Base-by-base conservation (phyloP, 352 stramenopile species). In the Pythium rishiriense region DNA sequence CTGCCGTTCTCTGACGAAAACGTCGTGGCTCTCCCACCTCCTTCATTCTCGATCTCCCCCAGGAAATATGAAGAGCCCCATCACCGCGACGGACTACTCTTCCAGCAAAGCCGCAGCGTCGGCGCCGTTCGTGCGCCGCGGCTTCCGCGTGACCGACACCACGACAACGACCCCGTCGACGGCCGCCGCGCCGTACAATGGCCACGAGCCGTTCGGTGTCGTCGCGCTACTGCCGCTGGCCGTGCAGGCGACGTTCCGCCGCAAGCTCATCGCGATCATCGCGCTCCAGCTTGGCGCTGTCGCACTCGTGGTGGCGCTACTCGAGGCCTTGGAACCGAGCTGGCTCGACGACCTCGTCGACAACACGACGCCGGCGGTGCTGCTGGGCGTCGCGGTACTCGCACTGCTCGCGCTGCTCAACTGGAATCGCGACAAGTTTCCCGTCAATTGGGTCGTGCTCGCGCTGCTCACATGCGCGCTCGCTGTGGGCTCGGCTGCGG, bases 181-280 rank as follows among this genome's bases (percentile, higher is more conserved):
- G 39, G 7, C 26, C 22, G 26, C 21, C 3, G 33, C 22, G 29
- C 21, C 15, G 3, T 7, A n/a, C 17, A 29, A 22, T 35, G 19
- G 43, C 51, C 21, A 22, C n/a, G 28, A 50, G 10, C 15, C 41
- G 1, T 53, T 39, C n/a, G 50, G 61, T 1, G 61, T 35, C 50
- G 66, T 75, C 64, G 47, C 54, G 8, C 48, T 22, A 0, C 51
- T 72, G 19, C 64, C 69, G 11, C 39, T 75, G 2, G 15, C 45
- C 14, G 49, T 70, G 17, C 69, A 75, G 61, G 64, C 64, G 5
- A 60, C 63, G 11, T 75, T 75, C 51, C 68, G 64, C 1, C 51
- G 42, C 39, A 72, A 72, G 28, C 42, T 49, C 42, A 28, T 49
- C 42, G 42, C 42, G 42, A 49, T 49, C 42, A 49, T 49, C 42